phyloP scores from a whole-genome alignment of 1,284 basidiomycete genomes.

The Sporisorium iseilematis-ciliati region DNA sequence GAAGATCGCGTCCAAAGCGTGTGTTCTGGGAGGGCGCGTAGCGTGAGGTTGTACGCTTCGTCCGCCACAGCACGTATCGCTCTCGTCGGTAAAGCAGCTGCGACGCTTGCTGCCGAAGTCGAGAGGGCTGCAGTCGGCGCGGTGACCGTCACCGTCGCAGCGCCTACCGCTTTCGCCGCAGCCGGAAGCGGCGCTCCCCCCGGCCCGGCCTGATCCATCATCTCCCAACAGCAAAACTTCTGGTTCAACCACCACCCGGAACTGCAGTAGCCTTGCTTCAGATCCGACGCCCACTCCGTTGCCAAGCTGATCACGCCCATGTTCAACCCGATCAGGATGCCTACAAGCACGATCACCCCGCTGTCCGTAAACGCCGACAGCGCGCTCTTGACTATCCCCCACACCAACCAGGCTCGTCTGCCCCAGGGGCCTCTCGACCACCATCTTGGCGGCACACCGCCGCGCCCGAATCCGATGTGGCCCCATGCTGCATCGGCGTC shows the following conservation, averaged over 20 bases:
- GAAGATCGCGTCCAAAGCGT: slow-evolving; percentile 31
- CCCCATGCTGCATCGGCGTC: slow-evolving; percentile 46
- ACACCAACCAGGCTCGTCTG: slow-evolving; percentile 52
- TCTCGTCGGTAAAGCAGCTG: neutral
- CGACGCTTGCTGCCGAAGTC: slow-evolving; percentile 11
- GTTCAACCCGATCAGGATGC: slow-evolving; percentile 89
- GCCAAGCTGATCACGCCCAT: slow-evolving; percentile 94
- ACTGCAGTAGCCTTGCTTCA: slow-evolving; percentile 95
- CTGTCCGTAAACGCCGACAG: slow-evolving; percentile 61
- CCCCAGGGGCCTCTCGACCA: slow-evolving; percentile 44
- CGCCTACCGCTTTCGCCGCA: slow-evolving; percentile 39
- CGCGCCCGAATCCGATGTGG: slow-evolving; percentile 32
- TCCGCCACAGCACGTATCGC: slow-evolving; percentile 1
- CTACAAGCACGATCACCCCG: slow-evolving; percentile 71
- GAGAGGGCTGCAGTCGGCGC: slow-evolving; percentile 10
- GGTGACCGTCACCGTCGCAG: slow-evolving; percentile 44
- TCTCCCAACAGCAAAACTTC: slow-evolving; percentile 97
- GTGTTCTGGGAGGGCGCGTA: slow-evolving; percentile 25
- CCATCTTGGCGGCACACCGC: slow-evolving; percentile 53
- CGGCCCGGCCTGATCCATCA: slow-evolving; percentile 64
- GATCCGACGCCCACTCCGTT: slow-evolving; percentile 97
- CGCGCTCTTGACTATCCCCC: slow-evolving; percentile 52
- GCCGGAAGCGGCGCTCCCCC: slow-evolving; percentile 55
- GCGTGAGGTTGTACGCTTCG: slow-evolving; percentile 33
- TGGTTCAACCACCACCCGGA: slow-evolving; percentile 99